A percentile compares a stretch with the other conserved stretches of the same genome.
Conservation (phyloP, 129 eudicot species). For the Tagetes erecta region DNA sequence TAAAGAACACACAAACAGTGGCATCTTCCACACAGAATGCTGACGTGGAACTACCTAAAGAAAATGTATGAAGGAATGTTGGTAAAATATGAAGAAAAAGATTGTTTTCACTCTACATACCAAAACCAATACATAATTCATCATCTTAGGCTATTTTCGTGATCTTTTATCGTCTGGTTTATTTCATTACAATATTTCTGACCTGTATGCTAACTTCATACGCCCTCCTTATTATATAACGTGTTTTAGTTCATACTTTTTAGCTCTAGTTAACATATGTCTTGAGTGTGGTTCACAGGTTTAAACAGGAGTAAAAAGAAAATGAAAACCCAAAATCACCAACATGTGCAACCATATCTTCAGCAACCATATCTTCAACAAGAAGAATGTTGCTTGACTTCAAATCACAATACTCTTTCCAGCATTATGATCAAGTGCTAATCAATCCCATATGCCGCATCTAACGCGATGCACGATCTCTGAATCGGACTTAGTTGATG, state of each 20-base stretch:
- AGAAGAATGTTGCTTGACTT: too few species aligned
- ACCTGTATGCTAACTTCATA: conserved; percentile 22
- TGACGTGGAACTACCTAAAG: conserved; percentile 40
- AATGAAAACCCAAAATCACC: conserved; percentile 19
- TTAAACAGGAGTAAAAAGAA: background rate
- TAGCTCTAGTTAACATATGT: background rate
- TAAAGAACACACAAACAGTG: conserved; percentile 37
- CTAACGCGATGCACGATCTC: too few species aligned
- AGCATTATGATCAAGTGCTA: too few species aligned
- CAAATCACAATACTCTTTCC: too few species aligned
- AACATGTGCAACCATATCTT: background rate
- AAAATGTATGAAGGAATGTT: conserved; percentile 27
- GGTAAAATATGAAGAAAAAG: conserved; percentile 19
- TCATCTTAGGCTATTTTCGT: background rate
- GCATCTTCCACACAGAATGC: conserved; percentile 42
- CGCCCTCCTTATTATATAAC: conserved; percentile 7
- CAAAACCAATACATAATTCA: conserved; percentile 20
- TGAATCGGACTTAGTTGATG: too few species aligned
- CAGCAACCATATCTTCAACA: conserved; percentile 9
- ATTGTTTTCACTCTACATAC: conserved; percentile 25
- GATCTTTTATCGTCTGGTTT: background rate
- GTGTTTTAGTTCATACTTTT: conserved; percentile 6
- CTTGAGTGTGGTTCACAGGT: background rate
- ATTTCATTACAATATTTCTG: background rate
- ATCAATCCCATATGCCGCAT: too few species aligned